Conservation (phyloP, 2,329 filamentous ascomycete genomes). For the Clonostachys byssicola region DNA sequence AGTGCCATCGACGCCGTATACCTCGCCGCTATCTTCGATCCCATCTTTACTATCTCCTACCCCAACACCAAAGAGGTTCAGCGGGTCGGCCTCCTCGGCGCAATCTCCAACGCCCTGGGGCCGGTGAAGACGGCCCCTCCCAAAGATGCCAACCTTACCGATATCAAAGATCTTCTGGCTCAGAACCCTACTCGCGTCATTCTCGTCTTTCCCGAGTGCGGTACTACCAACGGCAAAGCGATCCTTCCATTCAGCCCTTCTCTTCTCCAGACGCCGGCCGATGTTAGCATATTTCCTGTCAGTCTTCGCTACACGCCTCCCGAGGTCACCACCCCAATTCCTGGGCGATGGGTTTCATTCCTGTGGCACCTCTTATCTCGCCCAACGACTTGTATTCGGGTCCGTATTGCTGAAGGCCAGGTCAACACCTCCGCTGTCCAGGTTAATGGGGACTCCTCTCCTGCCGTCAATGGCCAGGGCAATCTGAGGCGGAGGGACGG, state of each 20-base stretch:
- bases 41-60: slow-evolving; percentile 85
- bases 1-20: slow-evolving; percentile 92
- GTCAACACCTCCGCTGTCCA: slow-evolving; percentile 39
- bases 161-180: slow-evolving; percentile 58
- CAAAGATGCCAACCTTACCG: slow-evolving; percentile 45
- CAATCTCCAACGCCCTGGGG: slow-evolving; percentile 69
- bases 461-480: slow-evolving; percentile 11
- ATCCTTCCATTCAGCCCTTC: slow-evolving; percentile 81
- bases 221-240: slow-evolving; percentile 87
- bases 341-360: slow-evolving; percentile 67
- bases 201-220: slow-evolving; percentile 89
- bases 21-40: slow-evolving; percentile 92
- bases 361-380: slow-evolving; percentile 82
- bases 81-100: slow-evolving; percentile 71
- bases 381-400: slow-evolving; percentile 84
- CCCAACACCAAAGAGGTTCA: slow-evolving; percentile 70
- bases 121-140: slow-evolving; percentile 45
- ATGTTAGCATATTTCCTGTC: slow-evolving; percentile 81
- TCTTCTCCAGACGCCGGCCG: slow-evolving; percentile 61
- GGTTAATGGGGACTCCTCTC: slow-evolving; percentile 24
- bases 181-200: slow-evolving; percentile 72
- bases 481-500: slow-evolving; percentile 17
- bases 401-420: slow-evolving; percentile 80
- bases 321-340: slow-evolving; percentile 88
- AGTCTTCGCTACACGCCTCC: slow-evolving; percentile 84